phyloP scores from a whole-genome alignment of 176 grass and related monocot genomes.

The Ensete ventricosum region DNA sequence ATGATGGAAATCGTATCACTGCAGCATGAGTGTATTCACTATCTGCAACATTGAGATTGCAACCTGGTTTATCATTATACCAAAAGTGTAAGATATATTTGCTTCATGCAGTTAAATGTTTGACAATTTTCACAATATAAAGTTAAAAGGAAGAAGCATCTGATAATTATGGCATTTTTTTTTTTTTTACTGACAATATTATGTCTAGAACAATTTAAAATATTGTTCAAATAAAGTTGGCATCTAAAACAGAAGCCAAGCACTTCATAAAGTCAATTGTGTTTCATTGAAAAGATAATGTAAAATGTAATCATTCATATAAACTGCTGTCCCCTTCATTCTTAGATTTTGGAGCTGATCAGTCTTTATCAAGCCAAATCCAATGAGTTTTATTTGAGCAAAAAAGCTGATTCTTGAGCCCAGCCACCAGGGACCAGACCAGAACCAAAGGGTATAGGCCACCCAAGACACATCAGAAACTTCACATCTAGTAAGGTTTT shows the following conservation, averaged over 20 bases:
- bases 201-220: background rate
- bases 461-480: no score
- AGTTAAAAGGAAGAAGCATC: no score
- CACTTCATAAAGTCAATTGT: background rate
- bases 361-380: no score
- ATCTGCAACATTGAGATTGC: conserved; percentile 36
- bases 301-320: background rate
- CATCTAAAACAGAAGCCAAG: no score
- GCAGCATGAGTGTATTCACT: conserved; percentile 60
- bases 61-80: conserved; percentile 36
- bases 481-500: no score
- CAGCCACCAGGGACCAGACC: background rate
- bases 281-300: background rate
- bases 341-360: no score
- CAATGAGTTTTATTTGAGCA: background rate
- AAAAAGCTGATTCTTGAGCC: background rate
- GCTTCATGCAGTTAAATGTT: background rate
- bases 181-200: no score
- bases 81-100: background rate
- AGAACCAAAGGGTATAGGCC: background rate
- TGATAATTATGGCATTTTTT: no score
- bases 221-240: background rate
- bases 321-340: no score
- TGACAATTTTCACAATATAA: background rate
- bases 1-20: conserved; percentile 78